Base-by-base conservation (phyloP, 2,329 filamentous ascomycete genomes). In the Bipolaris gigantea region DNA sequence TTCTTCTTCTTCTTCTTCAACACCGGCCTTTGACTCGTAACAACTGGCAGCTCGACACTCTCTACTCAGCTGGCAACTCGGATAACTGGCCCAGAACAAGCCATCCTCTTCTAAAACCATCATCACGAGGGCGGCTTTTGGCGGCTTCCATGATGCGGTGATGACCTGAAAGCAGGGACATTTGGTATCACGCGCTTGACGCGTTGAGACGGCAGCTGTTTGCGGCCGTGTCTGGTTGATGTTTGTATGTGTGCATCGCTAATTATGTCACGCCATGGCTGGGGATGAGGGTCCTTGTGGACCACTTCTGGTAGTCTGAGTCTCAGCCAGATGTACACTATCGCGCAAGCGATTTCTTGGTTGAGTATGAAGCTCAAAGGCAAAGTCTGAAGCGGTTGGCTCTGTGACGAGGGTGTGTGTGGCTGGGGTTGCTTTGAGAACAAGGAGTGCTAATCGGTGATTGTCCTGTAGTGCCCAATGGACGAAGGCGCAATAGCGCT, bases 71-170 rank as follows among this genome's bases (percentile, higher is more conserved):
- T 88, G 85, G 80, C 81, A 84, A 87, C 80, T 88, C 84, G 84
- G 84, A 73, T 84, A 66, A 83, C 82, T 75, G 83, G 87, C 88
- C 87, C 78, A 90, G 87, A 90, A 77, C 69, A 79, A 81, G 69
- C 70, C 69, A 76, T 74, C 82, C 86, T 83, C 83, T 85, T 87
- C 80, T 88, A 90, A 90, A 90, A 90, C 88, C 87, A 87, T 90
- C 83, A 83, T 85, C 83, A 85, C 84, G 87, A 90, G 85, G 83
- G 84, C 78, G 80, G 76, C 77, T 73, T 75, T 75, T 75, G 70
- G 78, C 73, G 78, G 81, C 80, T 79, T 80, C 79, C 85, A 87
- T 83, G 85, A 88, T 79, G 74, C 78, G 83, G 76, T 83, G 84
- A 85, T 83, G 84, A 88, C 85, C 85, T 86, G 79, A 79, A 78